Conservation (phyloP, 805 yeast species). For the Hemisphaericaspora nanyangensis region DNA sequence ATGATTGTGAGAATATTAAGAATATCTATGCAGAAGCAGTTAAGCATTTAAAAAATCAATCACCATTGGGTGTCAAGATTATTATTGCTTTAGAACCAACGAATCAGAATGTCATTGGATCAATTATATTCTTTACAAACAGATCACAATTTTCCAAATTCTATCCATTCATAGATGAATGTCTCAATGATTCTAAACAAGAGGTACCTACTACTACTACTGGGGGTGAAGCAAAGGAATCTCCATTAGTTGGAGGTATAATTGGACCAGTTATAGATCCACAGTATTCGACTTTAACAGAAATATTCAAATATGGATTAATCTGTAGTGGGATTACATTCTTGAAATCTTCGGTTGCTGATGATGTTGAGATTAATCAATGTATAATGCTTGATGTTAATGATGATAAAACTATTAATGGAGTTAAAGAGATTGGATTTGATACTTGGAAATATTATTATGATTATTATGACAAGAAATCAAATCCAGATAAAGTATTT, state of each 20-base stretch:
- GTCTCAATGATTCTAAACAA: conserved; percentile 13
- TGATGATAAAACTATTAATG: conserved; percentile 29
- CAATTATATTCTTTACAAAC: conserved; percentile 45
- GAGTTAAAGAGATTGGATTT: conserved; percentile 42
- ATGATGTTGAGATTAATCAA: conserved; percentile 22
- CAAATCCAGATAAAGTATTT: conserved; percentile 5
- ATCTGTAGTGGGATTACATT: conserved; percentile 54
- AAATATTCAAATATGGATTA: conserved; percentile 53
- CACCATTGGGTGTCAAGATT: conserved; percentile 38
- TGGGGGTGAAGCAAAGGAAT: background rate
- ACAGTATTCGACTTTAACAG: conserved; percentile 47
- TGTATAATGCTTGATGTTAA: conserved; percentile 37
- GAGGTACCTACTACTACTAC: background rate
- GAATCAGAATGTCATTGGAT: conserved; percentile 50
- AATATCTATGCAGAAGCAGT: conserved; percentile 36
- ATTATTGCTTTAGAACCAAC: conserved; percentile 53
- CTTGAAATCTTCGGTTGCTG: conserved; percentile 32
- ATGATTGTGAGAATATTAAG: conserved; percentile 4
- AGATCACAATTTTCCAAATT: conserved; percentile 42
- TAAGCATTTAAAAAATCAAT: conserved; percentile 21
- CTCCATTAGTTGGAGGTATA: conserved; percentile 44
- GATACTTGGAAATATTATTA: conserved; percentile 34
- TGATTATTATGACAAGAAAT: conserved; percentile 28
- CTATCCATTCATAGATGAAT: conserved; percentile 50
- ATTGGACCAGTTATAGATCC: conserved; percentile 53